Evolutionary conservation across 2,329 filamentous ascomycete species (phyloP).

Genomic region (Huntiella bhutanensis): DNA sequence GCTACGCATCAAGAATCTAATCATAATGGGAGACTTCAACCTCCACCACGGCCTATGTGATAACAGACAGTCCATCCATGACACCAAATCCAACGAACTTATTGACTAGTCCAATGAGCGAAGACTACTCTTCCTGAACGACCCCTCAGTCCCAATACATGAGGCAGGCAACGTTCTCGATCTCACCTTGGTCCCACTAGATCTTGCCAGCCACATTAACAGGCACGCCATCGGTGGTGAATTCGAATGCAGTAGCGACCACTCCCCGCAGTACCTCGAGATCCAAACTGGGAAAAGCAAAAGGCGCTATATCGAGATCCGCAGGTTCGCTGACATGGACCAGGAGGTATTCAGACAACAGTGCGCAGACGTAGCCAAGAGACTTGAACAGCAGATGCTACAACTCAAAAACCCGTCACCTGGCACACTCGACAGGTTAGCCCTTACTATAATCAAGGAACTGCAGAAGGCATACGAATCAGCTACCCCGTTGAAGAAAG

Average conservation of each 20-base stretch:
- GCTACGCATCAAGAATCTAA: neutral
- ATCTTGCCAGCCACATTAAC: neutral
- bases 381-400: neutral
- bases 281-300: neutral
- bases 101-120: neutral
- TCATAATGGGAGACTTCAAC: neutral
- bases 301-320: neutral
- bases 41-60: neutral
- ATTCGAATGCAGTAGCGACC: constrained; percentile 2
- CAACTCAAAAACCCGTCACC: neutral
- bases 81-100: neutral
- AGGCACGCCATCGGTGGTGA: neutral
- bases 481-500: neutral
- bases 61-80: neutral
- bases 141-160: neutral
- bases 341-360: neutral
- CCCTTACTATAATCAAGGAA: neutral
- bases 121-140: neutral
- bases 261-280: constrained; percentile 1
- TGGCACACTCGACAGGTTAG: neutral
- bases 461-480: neutral
- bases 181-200: neutral
- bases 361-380: neutral
- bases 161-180: neutral
- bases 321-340: neutral